These are phyloP conservation scores for Podospora pseudopauciseta DNA, from an alignment of 495 filamentous ascomycete species.

Conservation along the genomic window DNA sequence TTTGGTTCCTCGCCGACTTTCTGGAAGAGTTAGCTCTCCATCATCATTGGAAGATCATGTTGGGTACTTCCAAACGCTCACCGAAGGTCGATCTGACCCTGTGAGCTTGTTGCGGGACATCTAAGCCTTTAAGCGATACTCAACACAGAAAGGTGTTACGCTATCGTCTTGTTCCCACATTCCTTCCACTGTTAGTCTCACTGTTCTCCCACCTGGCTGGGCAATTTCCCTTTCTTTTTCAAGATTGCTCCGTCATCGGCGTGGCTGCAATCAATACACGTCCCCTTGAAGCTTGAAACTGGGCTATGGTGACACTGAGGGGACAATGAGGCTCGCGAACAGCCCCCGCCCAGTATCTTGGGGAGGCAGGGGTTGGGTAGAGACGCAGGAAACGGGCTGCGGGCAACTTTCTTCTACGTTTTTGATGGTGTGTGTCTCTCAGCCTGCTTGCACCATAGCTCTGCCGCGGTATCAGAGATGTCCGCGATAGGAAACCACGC, in stretches of 20 bases:
- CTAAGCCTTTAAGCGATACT: background rate
- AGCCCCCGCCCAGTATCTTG: conserved; percentile 3
- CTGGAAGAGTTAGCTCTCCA: background rate
- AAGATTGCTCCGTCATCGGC: background rate
- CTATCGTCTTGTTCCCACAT: too few relatives aligned
- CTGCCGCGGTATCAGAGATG: background rate
- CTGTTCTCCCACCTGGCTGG: background rate
- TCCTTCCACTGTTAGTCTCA: background rate
- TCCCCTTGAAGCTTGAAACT: background rate
- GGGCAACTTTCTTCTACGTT: background rate
- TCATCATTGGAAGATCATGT: background rate
- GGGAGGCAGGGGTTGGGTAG: background rate
- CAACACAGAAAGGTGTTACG: background rate
- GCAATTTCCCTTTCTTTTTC: background rate
- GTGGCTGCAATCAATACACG: background rate
- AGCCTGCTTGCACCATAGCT: conserved; percentile 1
- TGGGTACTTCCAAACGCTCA: background rate
- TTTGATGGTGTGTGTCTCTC: background rate
- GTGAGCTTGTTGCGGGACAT: background rate
- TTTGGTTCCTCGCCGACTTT: background rate
- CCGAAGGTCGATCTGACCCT: background rate
- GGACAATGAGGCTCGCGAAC: background rate
- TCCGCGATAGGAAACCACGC: background rate
- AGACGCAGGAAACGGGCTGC: background rate
- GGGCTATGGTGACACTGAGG: background rate